Evolutionary conservation across 805 yeast genomes (phyloP).

Genomic region (Suhomyces kilbournensis): DNA sequence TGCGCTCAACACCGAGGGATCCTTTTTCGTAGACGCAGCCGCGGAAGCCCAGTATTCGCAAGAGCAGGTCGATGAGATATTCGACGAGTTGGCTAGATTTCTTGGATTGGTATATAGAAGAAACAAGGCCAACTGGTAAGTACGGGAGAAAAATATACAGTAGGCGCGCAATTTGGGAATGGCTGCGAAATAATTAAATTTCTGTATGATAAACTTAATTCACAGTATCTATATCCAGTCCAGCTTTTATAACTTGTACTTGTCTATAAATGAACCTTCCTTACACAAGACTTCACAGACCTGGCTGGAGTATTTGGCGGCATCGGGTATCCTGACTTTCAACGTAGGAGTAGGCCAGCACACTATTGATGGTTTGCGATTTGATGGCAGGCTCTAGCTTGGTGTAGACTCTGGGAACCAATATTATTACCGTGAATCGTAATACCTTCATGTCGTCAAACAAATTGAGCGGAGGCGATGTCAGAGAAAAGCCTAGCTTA

Average conservation of each 20-base stretch:
- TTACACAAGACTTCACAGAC: slow-evolving; percentile 42
- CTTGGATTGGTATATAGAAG: slow-evolving; percentile 47
- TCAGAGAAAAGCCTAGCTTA: slow-evolving; percentile 22
- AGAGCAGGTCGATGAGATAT: slow-evolving; percentile 52
- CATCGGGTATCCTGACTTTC: slow-evolving; percentile 51
- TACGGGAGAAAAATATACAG: slow-evolving; percentile 43
- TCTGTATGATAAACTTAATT: no score
- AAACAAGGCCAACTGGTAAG: slow-evolving; percentile 45
- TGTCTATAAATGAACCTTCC: slow-evolving; percentile 37
- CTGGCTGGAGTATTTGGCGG: slow-evolving; percentile 41
- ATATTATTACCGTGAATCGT: slow-evolving; percentile 21
- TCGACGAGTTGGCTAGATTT: slow-evolving; percentile 64
- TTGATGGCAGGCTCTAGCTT: slow-evolving; percentile 24
- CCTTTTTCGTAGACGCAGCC: slow-evolving; percentile 18
- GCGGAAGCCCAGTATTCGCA: slow-evolving; percentile 28
- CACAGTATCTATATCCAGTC: neutral
- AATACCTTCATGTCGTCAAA: slow-evolving; percentile 21
- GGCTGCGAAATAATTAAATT: neutral
- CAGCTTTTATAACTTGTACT: slow-evolving; percentile 7
- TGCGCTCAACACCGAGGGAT: slow-evolving; percentile 1
- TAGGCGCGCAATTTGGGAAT: slow-evolving; percentile 19
- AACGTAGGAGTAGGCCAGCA: slow-evolving; percentile 28
- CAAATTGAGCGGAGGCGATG: slow-evolving; percentile 20
- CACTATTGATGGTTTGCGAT: slow-evolving; percentile 18
- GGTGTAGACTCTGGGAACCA: slow-evolving; percentile 26